These are phyloP conservation scores for Monosporozyma aerobia DNA, from an alignment of 805 yeast genomes.

Conservation along the genomic window DNA sequence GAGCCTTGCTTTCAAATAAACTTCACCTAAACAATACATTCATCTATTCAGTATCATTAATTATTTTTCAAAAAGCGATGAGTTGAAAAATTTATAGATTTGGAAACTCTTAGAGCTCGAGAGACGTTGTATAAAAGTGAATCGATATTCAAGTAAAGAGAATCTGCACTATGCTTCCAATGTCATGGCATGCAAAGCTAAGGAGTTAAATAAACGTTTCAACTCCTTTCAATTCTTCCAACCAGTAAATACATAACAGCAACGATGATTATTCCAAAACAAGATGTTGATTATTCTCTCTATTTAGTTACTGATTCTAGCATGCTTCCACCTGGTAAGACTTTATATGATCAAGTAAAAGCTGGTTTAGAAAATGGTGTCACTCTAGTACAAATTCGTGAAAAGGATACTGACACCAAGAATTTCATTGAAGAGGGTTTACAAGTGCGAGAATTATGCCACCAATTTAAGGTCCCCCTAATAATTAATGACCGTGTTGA, in stretches of 20 bases:
- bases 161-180: neutral
- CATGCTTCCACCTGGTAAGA: constrained; percentile 53
- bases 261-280: constrained; percentile 15
- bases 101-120: neutral
- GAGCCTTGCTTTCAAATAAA: neutral
- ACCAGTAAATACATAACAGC: neutral
- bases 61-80: neutral
- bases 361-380: constrained; percentile 62
- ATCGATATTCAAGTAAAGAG: neutral
- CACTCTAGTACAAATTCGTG: constrained; percentile 76
- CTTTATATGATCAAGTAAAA: constrained; percentile 53
- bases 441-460: constrained; percentile 53
- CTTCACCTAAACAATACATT: neutral
- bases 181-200: neutral
- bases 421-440: constrained; percentile 57
- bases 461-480: constrained; percentile 54
- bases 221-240: too few species aligned
- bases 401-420: constrained; percentile 60
- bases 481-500: constrained; percentile 82
- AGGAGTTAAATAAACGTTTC: neutral
- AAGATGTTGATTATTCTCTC: constrained; percentile 38
- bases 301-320: constrained; percentile 76
- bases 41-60: neutral
- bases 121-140: neutral
- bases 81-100: neutral